phyloP scores from a whole-genome alignment of 2,329 filamentous ascomycete genomes.

The Monosporascus cannonballus region DNA sequence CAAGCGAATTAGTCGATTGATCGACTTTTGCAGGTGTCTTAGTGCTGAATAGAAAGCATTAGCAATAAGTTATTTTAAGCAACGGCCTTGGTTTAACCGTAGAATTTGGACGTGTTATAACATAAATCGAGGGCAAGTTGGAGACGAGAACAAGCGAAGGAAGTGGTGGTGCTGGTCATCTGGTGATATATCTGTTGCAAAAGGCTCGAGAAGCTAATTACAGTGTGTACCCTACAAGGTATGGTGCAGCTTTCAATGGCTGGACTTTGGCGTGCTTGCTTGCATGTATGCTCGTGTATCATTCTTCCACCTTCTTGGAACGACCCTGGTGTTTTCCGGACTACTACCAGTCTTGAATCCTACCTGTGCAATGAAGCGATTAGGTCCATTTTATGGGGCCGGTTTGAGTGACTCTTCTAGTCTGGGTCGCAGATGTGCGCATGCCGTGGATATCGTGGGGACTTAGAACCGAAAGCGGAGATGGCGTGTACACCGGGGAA shows the following conservation, averaged over 20 bases:
- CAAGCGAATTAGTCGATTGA: no score
- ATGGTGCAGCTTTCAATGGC: no score
- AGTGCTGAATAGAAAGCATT: no score
- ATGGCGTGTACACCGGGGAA: constrained; percentile 11
- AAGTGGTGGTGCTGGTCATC: not conserved
- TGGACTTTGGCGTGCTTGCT: not conserved
- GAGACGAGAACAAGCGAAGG: not conserved
- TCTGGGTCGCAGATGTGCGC: not conserved
- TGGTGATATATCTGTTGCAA: not conserved
- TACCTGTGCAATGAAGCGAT: not conserved
- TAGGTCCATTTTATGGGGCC: not conserved
- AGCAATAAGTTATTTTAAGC: no score
- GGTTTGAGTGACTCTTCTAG: not conserved
- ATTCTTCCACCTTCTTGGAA: not conserved
- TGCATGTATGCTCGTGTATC: not conserved
- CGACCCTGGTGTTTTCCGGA: not conserved
- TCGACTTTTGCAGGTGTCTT: no score
- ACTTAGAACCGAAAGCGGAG: constrained; percentile 21
- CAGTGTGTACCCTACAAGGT: no score
- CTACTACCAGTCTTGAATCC: not conserved
- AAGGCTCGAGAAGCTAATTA: not conserved
- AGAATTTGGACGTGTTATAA: no score
- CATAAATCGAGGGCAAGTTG: no score
- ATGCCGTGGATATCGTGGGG: not conserved
- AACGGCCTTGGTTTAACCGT: no score